A percentile compares a stretch with the other conserved stretches of the same genome.
phyloP scores from a whole-genome alignment of 2,329 filamentous ascomycete genomes.

The Knoxdaviesia capensis region DNA sequence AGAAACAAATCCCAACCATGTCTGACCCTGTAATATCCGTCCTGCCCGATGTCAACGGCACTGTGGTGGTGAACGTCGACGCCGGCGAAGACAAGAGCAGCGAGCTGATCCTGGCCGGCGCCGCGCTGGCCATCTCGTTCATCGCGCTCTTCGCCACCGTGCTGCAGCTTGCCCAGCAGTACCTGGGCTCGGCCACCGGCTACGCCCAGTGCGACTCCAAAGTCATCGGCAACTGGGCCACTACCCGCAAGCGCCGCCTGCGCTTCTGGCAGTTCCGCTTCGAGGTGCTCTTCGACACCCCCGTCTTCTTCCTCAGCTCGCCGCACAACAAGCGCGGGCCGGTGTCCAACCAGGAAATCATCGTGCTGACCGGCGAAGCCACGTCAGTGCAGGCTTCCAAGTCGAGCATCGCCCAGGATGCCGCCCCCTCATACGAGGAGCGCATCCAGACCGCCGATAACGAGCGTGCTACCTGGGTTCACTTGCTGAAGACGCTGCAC shows the following conservation, averaged over 20 bases:
- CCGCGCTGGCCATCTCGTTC: conserved; percentile 25
- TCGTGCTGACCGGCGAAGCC: neutral
- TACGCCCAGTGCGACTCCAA: conserved; percentile 25
- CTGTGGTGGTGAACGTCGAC: neutral
- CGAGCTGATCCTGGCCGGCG: conserved; percentile 19
- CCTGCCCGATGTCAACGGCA: too few relatives aligned
- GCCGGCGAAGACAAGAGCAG: conserved; percentile 6
- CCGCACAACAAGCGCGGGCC: conserved; percentile 19
- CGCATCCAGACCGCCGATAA: conserved; percentile 33
- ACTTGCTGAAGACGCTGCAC: conserved; percentile 27
- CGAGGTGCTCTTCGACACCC: conserved; percentile 26
- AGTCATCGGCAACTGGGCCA: conserved; percentile 26
- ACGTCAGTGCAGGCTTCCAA: neutral
- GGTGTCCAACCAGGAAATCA: conserved; percentile 4
- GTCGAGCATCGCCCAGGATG: too few relatives aligned
- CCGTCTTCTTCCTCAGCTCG: conserved; percentile 28
- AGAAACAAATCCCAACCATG: too few relatives aligned
- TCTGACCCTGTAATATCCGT: too few relatives aligned
- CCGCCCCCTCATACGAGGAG: conserved; percentile 4
- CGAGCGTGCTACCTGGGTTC: conserved; percentile 33
- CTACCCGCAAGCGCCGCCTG: conserved; percentile 18
- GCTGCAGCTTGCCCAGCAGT: conserved; percentile 28
- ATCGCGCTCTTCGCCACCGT: conserved; percentile 23
- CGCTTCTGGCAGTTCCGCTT: conserved; percentile 23
- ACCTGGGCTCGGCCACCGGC: conserved; percentile 26